Evolutionary conservation across 257 asterid genomes (phyloP).

Genomic region (Scutellaria barbata): DNA sequence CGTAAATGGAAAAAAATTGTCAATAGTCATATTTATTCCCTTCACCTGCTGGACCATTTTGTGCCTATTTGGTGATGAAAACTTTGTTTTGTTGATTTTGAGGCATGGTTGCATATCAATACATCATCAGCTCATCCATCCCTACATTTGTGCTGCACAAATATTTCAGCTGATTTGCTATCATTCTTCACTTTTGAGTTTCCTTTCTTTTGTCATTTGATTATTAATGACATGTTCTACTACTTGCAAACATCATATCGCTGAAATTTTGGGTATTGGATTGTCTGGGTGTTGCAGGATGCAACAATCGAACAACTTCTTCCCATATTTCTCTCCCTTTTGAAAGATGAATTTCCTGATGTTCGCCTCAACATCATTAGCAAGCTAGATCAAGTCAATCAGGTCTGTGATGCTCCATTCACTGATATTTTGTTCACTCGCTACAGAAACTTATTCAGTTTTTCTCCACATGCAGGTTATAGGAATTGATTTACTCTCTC

Average conservation of each 20-base stretch:
- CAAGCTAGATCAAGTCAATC: slow-evolving; percentile 93
- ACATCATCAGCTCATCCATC: neutral
- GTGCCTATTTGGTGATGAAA: neutral
- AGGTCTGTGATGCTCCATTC: slow-evolving; percentile 45
- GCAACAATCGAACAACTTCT: slow-evolving; percentile 90
- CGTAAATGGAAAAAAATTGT: neutral
- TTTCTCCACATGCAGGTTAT: slow-evolving; percentile 55
- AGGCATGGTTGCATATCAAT: neutral
- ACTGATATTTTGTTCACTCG: neutral
- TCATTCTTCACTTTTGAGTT: neutral
- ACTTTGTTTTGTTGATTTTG: neutral
- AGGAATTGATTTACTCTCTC: slow-evolving; percentile 77
- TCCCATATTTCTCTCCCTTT: slow-evolving; percentile 86
- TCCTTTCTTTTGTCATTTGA: neutral
- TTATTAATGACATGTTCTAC: neutral
- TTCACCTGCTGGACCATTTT: slow-evolving; percentile 1
- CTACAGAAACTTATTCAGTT: slow-evolving; percentile 20
- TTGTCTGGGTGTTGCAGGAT: slow-evolving; percentile 55
- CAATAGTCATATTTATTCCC: neutral
- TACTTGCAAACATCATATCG: slow-evolving; percentile 9
- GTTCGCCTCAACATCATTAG: slow-evolving; percentile 87
- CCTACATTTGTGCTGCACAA: neutral
- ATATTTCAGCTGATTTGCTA: neutral
- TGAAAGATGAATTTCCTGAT: slow-evolving; percentile 91
- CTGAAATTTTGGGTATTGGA: neutral